A percentile compares a stretch with the other conserved stretches of the same genome.
Evolutionary conservation across 352 stramenopile species (phyloP).

Genomic region (Phytophthora rubi): DNA sequence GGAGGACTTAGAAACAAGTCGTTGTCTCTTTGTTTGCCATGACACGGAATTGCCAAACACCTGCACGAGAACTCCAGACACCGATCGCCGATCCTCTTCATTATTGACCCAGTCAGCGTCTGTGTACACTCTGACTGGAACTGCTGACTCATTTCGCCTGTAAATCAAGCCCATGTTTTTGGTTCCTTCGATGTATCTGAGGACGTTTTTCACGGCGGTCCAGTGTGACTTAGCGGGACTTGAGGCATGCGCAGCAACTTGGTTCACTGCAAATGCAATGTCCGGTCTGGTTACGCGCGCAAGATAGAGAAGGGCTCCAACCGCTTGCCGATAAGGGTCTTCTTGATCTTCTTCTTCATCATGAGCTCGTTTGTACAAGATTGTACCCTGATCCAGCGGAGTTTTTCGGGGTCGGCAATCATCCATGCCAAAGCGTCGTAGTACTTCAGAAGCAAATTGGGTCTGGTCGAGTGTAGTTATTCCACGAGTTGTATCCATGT

Average conservation of each 20-base stretch:
- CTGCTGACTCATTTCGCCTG: background rate
- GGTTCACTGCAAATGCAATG: no score
- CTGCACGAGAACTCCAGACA: background rate
- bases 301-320: no score
- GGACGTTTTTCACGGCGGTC: background rate
- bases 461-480: no score
- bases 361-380: no score
- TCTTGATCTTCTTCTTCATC: no score
- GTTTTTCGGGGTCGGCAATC: no score
- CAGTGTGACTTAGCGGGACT: background rate
- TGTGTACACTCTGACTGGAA: background rate
- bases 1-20: background rate
- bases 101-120: background rate
- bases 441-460: no score
- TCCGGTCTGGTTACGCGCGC: no score
- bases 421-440: no score
- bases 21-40: constrained; percentile 8
- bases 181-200: constrained; percentile 1
- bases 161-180: background rate
- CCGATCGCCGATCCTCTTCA: constrained; percentile 1
- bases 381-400: no score
- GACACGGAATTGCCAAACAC: background rate
- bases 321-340: no score
- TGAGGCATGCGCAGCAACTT: background rate
- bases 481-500: no score